phyloP scores from a whole-genome alignment of 108 stramenopile species.

The Aureococcus anophagefferens region DNA sequence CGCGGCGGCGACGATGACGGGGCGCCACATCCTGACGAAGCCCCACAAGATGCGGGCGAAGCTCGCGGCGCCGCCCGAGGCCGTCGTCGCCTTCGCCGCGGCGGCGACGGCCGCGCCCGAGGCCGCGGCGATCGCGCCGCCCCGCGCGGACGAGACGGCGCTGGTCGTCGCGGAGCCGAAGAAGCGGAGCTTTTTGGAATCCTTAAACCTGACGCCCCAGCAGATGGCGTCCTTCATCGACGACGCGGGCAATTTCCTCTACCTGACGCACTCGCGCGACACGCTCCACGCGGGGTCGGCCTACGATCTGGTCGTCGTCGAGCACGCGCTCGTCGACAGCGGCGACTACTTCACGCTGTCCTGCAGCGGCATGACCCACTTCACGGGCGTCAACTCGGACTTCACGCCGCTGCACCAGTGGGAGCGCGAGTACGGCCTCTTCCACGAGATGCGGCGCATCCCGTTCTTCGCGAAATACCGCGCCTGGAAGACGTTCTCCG shows the following conservation, averaged over 20 bases:
- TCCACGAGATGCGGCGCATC: constrained; percentile 34
- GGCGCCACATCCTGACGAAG: not conserved
- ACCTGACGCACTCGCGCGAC: constrained; percentile 12
- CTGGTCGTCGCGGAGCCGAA: too few relatives aligned
- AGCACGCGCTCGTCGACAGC: constrained; percentile 9
- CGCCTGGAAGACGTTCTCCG: constrained; percentile 46
- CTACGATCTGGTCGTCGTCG: constrained; percentile 32
- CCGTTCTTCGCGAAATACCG: constrained; percentile 39
- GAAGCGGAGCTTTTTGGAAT: constrained; percentile 22
- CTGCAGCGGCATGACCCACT: constrained; percentile 42
- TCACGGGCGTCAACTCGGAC: constrained; percentile 24
- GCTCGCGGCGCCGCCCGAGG: too few relatives aligned
- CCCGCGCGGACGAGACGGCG: too few relatives aligned
- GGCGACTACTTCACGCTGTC: constrained; percentile 40
- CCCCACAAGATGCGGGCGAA: not conserved
- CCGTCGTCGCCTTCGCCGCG: too few relatives aligned
- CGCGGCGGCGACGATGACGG: not conserved
- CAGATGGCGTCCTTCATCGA: constrained; percentile 31
- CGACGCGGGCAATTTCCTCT: constrained; percentile 31
- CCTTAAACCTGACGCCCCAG: constrained; percentile 20
- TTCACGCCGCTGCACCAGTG: constrained; percentile 51
- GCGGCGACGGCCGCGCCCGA: too few relatives aligned
- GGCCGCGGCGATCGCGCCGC: too few relatives aligned
- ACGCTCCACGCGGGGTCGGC: constrained; percentile 13
- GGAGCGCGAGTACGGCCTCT: constrained; percentile 46